Percentiles rank a stretch among this genome's conserved stretches.
Conservation (phyloP, 73 alveolate species). For the Blepharisma stoltei region DNA sequence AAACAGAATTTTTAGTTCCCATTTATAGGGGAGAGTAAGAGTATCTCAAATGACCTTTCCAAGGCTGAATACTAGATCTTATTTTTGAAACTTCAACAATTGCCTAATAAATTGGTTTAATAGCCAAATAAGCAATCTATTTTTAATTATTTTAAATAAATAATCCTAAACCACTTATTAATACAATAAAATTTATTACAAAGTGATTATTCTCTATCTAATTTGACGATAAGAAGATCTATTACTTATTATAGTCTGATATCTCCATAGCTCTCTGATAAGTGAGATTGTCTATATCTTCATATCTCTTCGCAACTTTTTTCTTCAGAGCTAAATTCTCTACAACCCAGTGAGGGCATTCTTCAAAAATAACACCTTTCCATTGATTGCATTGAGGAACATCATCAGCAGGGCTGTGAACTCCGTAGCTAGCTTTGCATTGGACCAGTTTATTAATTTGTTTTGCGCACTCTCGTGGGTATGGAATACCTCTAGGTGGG, state of each 20-base stretch:
- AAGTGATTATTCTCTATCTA: too few species aligned
- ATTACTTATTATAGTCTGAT: conserved; percentile 60
- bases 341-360: conserved; percentile 75
- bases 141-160: too few species aligned
- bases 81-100: too few species aligned
- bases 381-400: conserved; percentile 49
- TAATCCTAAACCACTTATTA: too few species aligned
- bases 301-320: conserved; percentile 63
- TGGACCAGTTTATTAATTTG: background rate
- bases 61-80: too few species aligned
- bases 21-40: too few species aligned
- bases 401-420: background rate
- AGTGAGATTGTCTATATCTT: conserved; percentile 66
- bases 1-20: too few species aligned
- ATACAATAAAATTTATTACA: too few species aligned
- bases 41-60: too few species aligned
- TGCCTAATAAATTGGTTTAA: too few species aligned
- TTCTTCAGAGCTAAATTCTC: conserved; percentile 63
- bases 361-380: conserved; percentile 63
- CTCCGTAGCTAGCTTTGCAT: conserved; percentile 23
- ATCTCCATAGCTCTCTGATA: conserved; percentile 74
- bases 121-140: too few species aligned
- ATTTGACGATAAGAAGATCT: too few species aligned
- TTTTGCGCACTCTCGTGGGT: conserved; percentile 31
- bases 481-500: background rate